Conservation (phyloP, 2,329 filamentous ascomycete genomes). For the Trichoderma simmonsii region DNA sequence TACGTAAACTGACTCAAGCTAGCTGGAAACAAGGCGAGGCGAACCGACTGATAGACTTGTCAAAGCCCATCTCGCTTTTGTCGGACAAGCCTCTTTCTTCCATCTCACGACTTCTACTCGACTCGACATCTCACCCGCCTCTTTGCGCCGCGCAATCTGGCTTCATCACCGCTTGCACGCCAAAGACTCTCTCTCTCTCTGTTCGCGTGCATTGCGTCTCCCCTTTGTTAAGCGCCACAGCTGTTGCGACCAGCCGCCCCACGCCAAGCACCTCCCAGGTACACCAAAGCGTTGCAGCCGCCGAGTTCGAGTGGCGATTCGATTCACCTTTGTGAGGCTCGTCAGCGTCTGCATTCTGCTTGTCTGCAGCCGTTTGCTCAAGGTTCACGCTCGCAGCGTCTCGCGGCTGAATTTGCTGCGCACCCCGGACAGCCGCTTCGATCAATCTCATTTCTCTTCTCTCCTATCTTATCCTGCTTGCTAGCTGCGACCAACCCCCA, state of each 20-base stretch:
- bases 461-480: conserved; percentile 12
- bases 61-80: neutral
- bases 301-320: conserved; percentile 6
- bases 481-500: neutral
- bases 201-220: neutral
- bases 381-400: neutral
- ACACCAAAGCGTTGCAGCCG: conserved; percentile 2
- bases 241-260: conserved; percentile 17
- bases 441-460: conserved; percentile 1
- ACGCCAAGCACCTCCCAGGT: neutral
- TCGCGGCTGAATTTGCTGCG: conserved; percentile 1
- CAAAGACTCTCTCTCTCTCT: neutral
- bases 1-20: conserved; percentile 15
- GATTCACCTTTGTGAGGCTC: neutral
- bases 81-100: neutral
- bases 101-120: neutral
- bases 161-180: conserved; percentile 1
- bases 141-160: neutral
- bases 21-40: conserved; percentile 9
- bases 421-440: neutral
- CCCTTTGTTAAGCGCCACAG: conserved; percentile 17
- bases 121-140: neutral
- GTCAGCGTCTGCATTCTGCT: neutral
- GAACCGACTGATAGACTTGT: conserved; percentile 7
- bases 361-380: neutral